phyloP scores from a whole-genome alignment of 345 rosid species.

The Rhodamnia rubescens region DNA sequence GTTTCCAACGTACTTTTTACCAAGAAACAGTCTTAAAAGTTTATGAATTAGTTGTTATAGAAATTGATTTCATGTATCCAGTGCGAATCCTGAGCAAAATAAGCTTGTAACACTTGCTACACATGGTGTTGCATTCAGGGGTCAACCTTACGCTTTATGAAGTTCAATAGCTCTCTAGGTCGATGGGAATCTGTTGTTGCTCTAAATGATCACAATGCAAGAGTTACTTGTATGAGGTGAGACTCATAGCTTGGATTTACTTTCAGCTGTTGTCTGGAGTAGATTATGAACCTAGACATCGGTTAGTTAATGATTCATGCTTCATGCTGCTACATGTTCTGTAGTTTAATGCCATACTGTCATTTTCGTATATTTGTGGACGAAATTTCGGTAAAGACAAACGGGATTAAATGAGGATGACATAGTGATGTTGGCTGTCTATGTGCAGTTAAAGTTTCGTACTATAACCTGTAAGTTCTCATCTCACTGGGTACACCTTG shows the following conservation, averaged over 20 bases:
- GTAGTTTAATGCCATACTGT: background rate
- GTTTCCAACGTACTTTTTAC: background rate
- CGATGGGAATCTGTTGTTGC: constrained; percentile 4
- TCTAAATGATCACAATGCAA: constrained; percentile 38
- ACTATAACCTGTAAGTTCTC: background rate
- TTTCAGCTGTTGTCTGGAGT: background rate
- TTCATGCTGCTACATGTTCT: background rate
- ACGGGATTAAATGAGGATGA: background rate
- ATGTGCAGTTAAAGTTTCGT: background rate
- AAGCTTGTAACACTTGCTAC: background rate
- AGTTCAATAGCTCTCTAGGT: constrained; percentile 4
- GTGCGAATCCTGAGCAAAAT: background rate
- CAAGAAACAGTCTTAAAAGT: background rate
- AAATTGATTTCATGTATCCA: background rate
- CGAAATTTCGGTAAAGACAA: background rate
- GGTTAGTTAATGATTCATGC: background rate
- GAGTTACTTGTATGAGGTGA: constrained; percentile 66
- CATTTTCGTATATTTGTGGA: background rate
- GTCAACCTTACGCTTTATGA: constrained; percentile 11
- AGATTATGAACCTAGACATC: background rate
- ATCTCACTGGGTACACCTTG: background rate
- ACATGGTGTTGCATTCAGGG: constrained; percentile 20
- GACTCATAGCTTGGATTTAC: background rate
- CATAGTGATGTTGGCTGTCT: background rate
- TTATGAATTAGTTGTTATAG: background rate